phyloP scores from a whole-genome alignment of 1,139 yeast genomes.

The Pichiaceae sp. region DNA sequence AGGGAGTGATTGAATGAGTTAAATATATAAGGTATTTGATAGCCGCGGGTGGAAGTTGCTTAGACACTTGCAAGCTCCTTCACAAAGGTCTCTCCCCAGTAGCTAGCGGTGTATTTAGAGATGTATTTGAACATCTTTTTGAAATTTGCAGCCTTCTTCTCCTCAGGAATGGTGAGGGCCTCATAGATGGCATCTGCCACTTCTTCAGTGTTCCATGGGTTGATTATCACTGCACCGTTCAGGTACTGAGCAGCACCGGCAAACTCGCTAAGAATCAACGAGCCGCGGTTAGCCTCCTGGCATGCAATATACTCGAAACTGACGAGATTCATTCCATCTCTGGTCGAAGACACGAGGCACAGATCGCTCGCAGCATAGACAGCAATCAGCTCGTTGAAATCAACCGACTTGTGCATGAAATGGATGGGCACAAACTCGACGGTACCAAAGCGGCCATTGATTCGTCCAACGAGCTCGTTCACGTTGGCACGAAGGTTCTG shows the following conservation, averaged over 20 bases:
- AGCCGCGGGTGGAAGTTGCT: neutral
- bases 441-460: conserved; percentile 93
- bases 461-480: conserved; percentile 92
- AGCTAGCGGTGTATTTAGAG: conserved; percentile 86
- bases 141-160: conserved; percentile 70
- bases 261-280: conserved; percentile 81
- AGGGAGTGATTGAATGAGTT: too few relatives aligned
- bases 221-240: conserved; percentile 87
- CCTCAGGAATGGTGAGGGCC: conserved; percentile 77
- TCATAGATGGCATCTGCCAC: conserved; percentile 79
- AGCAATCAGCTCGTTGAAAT: conserved; percentile 85
- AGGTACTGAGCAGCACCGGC: conserved; percentile 99
- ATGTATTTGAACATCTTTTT: conserved; percentile 78
- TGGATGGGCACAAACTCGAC: conserved; percentile 97
- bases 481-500: conserved; percentile 90
- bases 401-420: conserved; percentile 86
- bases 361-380: conserved; percentile 82
- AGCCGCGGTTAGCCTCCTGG: conserved; percentile 81
- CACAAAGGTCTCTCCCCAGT: conserved; percentile 96
- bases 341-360: conserved; percentile 85
- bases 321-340: conserved; percentile 98
- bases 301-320: conserved; percentile 96
- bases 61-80: conserved; percentile 57
- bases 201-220: conserved; percentile 98
- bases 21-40: too few relatives aligned